These are phyloP conservation scores for Zygoascus sp. DNA, from an alignment of 1,139 yeast genomes.

Conservation along the genomic window DNA sequence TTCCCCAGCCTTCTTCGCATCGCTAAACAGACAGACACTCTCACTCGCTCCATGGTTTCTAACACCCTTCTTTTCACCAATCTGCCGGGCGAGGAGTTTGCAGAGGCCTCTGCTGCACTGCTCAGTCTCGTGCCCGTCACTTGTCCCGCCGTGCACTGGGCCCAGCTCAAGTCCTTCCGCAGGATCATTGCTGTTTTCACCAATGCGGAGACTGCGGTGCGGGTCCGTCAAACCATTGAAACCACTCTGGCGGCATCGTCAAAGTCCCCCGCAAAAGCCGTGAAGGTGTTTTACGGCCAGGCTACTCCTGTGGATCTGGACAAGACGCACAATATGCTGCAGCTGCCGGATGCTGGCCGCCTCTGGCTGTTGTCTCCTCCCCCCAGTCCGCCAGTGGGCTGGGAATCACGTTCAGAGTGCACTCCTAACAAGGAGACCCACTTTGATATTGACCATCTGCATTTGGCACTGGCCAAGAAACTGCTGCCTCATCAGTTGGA, in stretches of 20 bases:
- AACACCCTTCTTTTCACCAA: constrained; percentile 11
- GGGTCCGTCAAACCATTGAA: constrained; percentile 15
- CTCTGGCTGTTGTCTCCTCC: constrained; percentile 43
- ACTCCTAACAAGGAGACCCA: constrained; percentile 35
- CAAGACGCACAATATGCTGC: constrained; percentile 20
- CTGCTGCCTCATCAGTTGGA: not conserved
- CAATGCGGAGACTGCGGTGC: constrained; percentile 27
- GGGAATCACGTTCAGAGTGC: constrained; percentile 37
- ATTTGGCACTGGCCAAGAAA: constrained; percentile 17
- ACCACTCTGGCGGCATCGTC: not conserved
- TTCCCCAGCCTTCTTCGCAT: not conserved
- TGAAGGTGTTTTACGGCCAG: constrained; percentile 22
- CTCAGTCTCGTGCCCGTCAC: not conserved
- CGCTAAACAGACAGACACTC: too few species aligned
- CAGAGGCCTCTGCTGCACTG: not conserved
- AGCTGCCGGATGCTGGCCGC: constrained; percentile 39
- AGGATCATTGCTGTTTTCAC: constrained; percentile 36
- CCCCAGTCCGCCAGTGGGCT: constrained; percentile 42
- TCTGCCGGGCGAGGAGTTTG: constrained; percentile 2
- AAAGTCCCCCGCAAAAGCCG: constrained; percentile 3
- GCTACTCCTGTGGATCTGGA: constrained; percentile 24
- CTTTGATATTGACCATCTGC: constrained; percentile 21
- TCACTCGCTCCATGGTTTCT: constrained; percentile 12
- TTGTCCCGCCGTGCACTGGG: constrained; percentile 30
- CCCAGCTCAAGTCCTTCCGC: constrained; percentile 35